These are phyloP conservation scores for Cubamyces lactineus DNA, from an alignment of 768 basidiomycete genomes.

Conservation along the genomic window DNA sequence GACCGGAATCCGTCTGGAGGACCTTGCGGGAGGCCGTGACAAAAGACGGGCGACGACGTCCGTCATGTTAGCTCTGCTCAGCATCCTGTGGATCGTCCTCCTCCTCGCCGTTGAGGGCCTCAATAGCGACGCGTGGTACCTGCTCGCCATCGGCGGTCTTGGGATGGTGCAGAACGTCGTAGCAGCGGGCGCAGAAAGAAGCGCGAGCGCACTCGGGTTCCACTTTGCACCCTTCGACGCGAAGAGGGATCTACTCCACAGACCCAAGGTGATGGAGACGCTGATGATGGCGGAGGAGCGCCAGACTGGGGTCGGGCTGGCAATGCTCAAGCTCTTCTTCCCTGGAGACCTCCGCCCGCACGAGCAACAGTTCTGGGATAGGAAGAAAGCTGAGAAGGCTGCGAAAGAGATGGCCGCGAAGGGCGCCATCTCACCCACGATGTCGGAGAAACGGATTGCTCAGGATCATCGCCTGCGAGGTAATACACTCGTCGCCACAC, in stretches of 20 bases:
- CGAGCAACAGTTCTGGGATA: conserved; percentile 21
- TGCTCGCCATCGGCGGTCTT: conserved; percentile 28
- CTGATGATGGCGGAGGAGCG: conserved; percentile 22
- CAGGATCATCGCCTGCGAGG: too few species aligned
- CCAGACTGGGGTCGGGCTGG: conserved; percentile 22
- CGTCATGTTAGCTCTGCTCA: conserved; percentile 19
- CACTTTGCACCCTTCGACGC: conserved; percentile 22
- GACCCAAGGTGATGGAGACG: conserved; percentile 24
- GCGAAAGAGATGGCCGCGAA: not conserved
- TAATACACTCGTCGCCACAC: too few species aligned
- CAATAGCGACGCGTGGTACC: conserved; percentile 29
- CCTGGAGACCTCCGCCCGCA: conserved; percentile 25
- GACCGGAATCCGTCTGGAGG: conserved; percentile 33
- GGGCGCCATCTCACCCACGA: too few species aligned
- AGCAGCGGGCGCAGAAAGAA: conserved; percentile 30
- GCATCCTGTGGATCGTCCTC: conserved; percentile 31
- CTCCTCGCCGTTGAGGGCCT: conserved; percentile 32
- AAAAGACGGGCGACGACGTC: conserved; percentile 16
- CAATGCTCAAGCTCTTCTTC: conserved; percentile 27
- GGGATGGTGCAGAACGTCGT: conserved; percentile 35
- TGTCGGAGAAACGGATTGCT: not conserved
- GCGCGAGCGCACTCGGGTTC: conserved; percentile 29
- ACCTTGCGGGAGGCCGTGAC: conserved; percentile 34
- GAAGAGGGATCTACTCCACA: not conserved
- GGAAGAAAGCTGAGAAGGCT: conserved; percentile 8